Evolutionary conservation across 768 basidiomycete genomes (phyloP), one percentile per base, ranked within the genome.

Genomic region (Pulveroboletus sp.): DNA sequence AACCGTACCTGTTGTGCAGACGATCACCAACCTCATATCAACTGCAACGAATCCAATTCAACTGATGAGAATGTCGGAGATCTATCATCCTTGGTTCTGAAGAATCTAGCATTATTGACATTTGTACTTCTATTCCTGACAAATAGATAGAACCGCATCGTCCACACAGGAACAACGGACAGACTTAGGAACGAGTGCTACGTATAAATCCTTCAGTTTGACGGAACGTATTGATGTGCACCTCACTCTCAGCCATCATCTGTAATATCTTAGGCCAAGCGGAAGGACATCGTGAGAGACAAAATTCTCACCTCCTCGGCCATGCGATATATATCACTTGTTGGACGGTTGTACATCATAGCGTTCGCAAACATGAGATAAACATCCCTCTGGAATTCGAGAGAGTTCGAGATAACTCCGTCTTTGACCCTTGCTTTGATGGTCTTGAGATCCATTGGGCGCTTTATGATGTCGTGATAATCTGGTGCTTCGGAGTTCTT

Each of bases 301-400:
- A 17, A 52, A 31, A 28, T 49, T 38, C 86, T 69, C 63, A 93
- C 93, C 74, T 93, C 90, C 64, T 91, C 83, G 6, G 94, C 90
- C 89, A 94, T 95, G 46, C 75, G 76, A 55, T 85, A 82, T n/a
- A 95, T 85, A 62, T 91, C 89, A 14, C 86, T 88, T 5, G 82
- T 82, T 1, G 90, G 87, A 41, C 85, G 74, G 57, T 98, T 98
- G 67, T 93, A 98, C 88, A 97, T 92, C 82, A 95, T 86, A 5
- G 95, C 90, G 66, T 98, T 97, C 8, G 92, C 89, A 68, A 96
- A 95, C 86, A 97, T 95, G 54, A 96, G 74, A 63, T 82, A 86
- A 9, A 94, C 80, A 59, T 96, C 95, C 55, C 92, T 76, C 63
- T 94, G 88, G 60, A 86, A 96, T 63, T 97, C 93, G 30, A 86